These are phyloP conservation scores for Ustilago shanxiensis DNA, from an alignment of 1,284 basidiomycete species.

Conservation along the genomic window DNA sequence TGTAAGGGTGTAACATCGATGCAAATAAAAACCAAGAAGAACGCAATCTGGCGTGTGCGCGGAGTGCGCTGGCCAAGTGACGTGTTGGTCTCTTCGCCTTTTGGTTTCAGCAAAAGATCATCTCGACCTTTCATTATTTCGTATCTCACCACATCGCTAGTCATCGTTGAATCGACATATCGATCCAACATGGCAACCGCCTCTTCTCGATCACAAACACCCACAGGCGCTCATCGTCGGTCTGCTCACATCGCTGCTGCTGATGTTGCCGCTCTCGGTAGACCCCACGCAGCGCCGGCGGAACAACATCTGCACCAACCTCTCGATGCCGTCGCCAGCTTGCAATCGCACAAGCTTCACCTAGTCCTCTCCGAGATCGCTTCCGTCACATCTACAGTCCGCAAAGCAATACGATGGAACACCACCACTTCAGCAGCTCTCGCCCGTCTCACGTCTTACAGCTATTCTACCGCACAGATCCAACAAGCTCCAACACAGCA, in stretches of 20 bases:
- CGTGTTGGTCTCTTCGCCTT: conserved; percentile 27
- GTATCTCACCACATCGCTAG: neutral
- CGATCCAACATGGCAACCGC: conserved; percentile 12
- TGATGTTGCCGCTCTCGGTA: neutral
- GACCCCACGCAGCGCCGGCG: neutral
- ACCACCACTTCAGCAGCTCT: conserved; percentile 45
- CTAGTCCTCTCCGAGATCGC: conserved; percentile 88
- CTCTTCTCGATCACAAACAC: conserved; percentile 30
- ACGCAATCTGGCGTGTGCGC: neutral
- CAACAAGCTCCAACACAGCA: conserved; percentile 11
- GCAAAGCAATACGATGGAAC: conserved; percentile 74
- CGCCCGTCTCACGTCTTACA: conserved; percentile 47
- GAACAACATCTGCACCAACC: conserved; percentile 3
- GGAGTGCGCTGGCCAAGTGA: conserved; percentile 13
- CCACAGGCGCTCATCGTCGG: conserved; percentile 30
- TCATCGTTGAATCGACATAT: neutral
- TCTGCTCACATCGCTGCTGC: conserved; percentile 35
- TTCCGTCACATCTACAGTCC: conserved; percentile 93
- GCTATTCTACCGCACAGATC: conserved; percentile 41
- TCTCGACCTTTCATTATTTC: neutral
- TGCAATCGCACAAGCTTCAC: conserved; percentile 73
- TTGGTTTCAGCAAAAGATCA: neutral
- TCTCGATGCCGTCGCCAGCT: conserved; percentile 8
- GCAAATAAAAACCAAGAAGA: neutral
- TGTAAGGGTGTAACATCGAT: neutral